phyloP scores from a whole-genome alignment of 495 filamentous ascomycete species.

The Penicillium maclennaniae region DNA sequence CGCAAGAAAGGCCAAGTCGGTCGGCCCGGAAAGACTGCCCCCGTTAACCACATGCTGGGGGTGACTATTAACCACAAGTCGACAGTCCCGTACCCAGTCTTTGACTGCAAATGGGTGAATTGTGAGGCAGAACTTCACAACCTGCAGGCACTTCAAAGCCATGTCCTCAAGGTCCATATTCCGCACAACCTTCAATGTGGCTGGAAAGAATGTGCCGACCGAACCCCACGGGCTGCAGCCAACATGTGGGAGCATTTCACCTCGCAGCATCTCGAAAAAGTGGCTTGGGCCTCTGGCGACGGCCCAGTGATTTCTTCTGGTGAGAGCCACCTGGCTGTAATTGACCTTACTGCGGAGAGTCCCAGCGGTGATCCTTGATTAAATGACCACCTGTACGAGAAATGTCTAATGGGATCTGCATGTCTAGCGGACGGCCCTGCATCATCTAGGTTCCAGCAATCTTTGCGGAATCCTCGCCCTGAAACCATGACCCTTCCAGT shows the following conservation, averaged over 20 bases:
- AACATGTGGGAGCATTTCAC: constrained; percentile 61
- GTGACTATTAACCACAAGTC: constrained; percentile 7
- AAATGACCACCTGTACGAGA: neutral
- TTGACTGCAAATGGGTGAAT: constrained; percentile 58
- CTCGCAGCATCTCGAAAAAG: constrained; percentile 51
- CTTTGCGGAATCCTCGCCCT: constrained; percentile 4
- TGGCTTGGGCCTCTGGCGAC: constrained; percentile 65
- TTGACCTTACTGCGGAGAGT: constrained; percentile 1
- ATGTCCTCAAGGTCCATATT: constrained; percentile 56
- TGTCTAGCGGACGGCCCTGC: constrained; percentile 4
- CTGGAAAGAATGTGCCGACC: constrained; percentile 32
- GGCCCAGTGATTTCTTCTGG: constrained; percentile 52
- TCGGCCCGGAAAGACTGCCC: constrained; percentile 10
- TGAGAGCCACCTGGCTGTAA: constrained; percentile 35
- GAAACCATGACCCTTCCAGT: constrained; percentile 34
- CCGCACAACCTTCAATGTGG: constrained; percentile 28
- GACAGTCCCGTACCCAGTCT: constrained; percentile 38
- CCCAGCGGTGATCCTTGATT: constrained; percentile 15
- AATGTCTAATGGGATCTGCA: constrained; percentile 13
- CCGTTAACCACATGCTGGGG: constrained; percentile 6
- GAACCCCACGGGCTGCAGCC: constrained; percentile 23
- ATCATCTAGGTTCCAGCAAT: neutral
- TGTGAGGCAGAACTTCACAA: constrained; percentile 75
- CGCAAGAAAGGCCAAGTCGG: constrained; percentile 2
- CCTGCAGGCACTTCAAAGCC: constrained; percentile 62